These are phyloP conservation scores for Bolboschoenus planiculmis DNA, from an alignment of 176 grass and related monocot species.

Conservation along the genomic window DNA sequence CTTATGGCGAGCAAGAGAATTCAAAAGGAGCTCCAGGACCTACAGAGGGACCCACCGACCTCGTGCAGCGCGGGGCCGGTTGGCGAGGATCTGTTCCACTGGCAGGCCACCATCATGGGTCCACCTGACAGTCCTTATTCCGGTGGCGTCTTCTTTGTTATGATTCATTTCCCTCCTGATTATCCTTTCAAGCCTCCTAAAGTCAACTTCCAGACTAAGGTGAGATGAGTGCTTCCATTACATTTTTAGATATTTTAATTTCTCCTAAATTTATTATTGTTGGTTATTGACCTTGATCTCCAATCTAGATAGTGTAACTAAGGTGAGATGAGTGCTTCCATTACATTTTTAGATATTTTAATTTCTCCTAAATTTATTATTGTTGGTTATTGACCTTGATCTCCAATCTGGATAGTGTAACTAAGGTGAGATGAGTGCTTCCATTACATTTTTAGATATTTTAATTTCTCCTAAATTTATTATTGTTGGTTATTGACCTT, in stretches of 20 bases:
- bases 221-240: background rate
- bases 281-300: background rate
- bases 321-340: conserved; percentile 8
- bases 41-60: conserved; percentile 29
- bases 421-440: conserved; percentile 22
- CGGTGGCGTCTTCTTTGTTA: conserved; percentile 24
- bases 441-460: background rate
- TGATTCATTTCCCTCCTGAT: conserved; percentile 39
- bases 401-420: no score
- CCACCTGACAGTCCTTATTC: conserved; percentile 35
- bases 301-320: no score
- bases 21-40: conserved; percentile 36
- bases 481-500: background rate
- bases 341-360: background rate
- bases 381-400: background rate
- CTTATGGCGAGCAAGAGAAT: conserved; percentile 35
- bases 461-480: background rate
- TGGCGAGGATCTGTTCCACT: conserved; percentile 39
- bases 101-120: conserved; percentile 41
- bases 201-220: conserved; percentile 42
- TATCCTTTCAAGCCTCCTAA: conserved; percentile 51
- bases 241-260: background rate
- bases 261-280: background rate
- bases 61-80: conserved; percentile 32
- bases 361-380: background rate